phyloP scores from a whole-genome alignment of 1,284 basidiomycete genomes.

The Phellinidium pouzarii region DNA sequence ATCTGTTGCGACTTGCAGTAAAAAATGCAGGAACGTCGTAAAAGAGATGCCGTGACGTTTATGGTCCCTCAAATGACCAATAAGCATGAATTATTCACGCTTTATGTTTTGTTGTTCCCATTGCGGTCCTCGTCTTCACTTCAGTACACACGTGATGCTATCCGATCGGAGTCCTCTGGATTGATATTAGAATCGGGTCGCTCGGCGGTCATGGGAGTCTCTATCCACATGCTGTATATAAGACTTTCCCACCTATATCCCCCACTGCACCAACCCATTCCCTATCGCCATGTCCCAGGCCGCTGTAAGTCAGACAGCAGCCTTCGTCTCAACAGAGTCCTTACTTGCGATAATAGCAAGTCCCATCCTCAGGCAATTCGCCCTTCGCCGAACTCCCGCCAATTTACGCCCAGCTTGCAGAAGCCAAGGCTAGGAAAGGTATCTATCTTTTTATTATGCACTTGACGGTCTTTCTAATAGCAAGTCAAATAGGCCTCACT shows the following conservation, averaged over 20 bases:
- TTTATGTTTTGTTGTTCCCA: no score
- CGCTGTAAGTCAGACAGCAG: conserved; percentile 29
- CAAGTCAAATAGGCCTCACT: conserved; percentile 44
- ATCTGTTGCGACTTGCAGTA: no score
- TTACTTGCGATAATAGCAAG: conserved; percentile 24
- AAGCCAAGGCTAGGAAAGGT: conserved; percentile 68
- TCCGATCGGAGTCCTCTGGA: no score
- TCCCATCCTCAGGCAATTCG: conserved; percentile 35
- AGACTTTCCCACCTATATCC: background rate
- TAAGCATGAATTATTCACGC: no score
- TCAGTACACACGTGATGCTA: no score
- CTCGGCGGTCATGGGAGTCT: no score
- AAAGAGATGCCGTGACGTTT: no score
- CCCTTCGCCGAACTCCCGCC: conserved; percentile 50
- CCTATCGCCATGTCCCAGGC: conserved; percentile 30
- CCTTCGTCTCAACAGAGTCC: background rate
- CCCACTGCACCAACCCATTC: background rate
- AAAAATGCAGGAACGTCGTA: no score
- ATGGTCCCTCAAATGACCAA: no score
- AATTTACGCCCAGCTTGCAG: conserved; percentile 46
- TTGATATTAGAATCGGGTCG: no score
- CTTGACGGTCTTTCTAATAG: background rate
- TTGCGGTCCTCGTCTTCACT: no score
- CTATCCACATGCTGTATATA: no score
- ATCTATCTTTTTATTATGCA: background rate